A percentile compares a stretch with the other conserved stretches of the same genome.
Evolutionary conservation across 192 early-diverging fungal genomes (phyloP).

Genomic region (Dissophora ornata): DNA sequence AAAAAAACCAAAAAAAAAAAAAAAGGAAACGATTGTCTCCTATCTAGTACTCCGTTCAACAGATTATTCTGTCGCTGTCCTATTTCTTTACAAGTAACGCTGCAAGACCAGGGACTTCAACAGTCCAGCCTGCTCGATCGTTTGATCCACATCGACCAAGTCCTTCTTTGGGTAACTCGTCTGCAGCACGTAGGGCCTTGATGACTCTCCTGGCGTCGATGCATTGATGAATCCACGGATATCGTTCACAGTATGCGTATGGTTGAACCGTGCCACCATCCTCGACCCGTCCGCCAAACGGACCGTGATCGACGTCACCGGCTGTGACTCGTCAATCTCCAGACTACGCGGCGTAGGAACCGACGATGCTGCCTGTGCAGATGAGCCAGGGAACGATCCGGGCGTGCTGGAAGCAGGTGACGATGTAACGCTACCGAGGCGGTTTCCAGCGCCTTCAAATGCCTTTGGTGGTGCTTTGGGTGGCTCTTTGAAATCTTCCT

Average conservation of each 20-base stretch:
- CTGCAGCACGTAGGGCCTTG: slow-evolving; percentile 79
- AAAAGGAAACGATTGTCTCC: too few relatives aligned
- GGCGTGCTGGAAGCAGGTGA: slow-evolving; percentile 37
- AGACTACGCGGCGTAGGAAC: slow-evolving; percentile 49
- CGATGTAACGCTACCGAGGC: slow-evolving; percentile 71
- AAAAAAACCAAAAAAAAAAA: too few relatives aligned
- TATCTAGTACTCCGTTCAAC: too few relatives aligned
- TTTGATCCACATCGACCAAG: slow-evolving; percentile 74
- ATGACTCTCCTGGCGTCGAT: slow-evolving; percentile 68
- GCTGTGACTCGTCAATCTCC: slow-evolving; percentile 77
- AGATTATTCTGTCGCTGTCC: too few relatives aligned
- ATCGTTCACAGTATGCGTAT: slow-evolving; percentile 90
- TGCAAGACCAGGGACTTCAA: slow-evolving; percentile 91
- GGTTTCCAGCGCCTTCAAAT: slow-evolving; percentile 83
- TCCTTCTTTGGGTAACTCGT: slow-evolving; percentile 89
- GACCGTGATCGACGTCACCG: slow-evolving; percentile 90
- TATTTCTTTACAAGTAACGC: slow-evolving; percentile 20
- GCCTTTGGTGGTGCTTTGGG: slow-evolving; percentile 79
- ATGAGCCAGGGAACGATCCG: slow-evolving; percentile 50
- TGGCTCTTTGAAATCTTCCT: slow-evolving; percentile 90
- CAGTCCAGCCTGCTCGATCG: slow-evolving; percentile 85
- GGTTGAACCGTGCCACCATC: slow-evolving; percentile 91
- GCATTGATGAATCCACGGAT: slow-evolving; percentile 80
- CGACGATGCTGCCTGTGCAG: slow-evolving; percentile 21
- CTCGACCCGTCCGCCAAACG: slow-evolving; percentile 90